Conservation (phyloP, 2,329 filamentous ascomycete species). For the Didymella lethalis region DNA sequence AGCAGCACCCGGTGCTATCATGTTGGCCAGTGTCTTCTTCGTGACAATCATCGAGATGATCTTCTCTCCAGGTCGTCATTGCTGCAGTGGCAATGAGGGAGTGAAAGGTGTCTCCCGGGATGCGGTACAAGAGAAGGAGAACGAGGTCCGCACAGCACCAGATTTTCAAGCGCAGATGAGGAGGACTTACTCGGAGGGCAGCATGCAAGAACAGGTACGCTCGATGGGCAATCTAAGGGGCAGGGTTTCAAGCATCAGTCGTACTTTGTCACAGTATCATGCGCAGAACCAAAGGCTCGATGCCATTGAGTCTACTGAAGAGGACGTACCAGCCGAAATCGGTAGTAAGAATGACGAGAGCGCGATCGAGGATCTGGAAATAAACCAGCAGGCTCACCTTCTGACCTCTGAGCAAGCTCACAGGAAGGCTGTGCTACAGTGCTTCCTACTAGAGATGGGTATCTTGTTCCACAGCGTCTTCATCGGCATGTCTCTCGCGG, state of each 20-base stretch:
- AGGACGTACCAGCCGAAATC: constrained; percentile 48
- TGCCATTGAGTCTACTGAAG: constrained; percentile 55
- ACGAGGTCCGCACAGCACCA: constrained; percentile 1
- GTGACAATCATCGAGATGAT: constrained; percentile 69
- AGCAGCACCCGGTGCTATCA: constrained; percentile 68
- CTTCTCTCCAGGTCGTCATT: constrained; percentile 64
- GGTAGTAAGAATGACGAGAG: constrained; percentile 31
- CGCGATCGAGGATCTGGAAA: constrained; percentile 36
- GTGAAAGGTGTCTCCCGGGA: constrained; percentile 32
- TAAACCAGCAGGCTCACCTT: constrained; percentile 22
- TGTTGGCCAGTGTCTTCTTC: constrained; percentile 67
- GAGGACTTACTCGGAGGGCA: constrained; percentile 34
- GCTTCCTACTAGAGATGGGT: constrained; percentile 63
- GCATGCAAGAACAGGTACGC: constrained; percentile 35
- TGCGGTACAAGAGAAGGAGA: constrained; percentile 17
- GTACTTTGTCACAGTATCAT: constrained; percentile 40
- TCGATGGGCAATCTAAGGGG: constrained; percentile 36
- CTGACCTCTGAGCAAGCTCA: constrained; percentile 36
- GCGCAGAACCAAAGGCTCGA: constrained; percentile 36
- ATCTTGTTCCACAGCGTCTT: constrained; percentile 70
- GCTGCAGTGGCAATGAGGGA: constrained; percentile 61
- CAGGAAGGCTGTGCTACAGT: constrained; percentile 45
- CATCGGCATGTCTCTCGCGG: constrained; percentile 68
- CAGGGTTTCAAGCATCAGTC: constrained; percentile 39
- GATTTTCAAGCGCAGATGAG: constrained; percentile 20